Percentiles rank a stretch among this genome's conserved stretches.
These are phyloP conservation scores for Fomitopsis palustris DNA, from an alignment of 1,284 basidiomycete genomes.

Conservation along the genomic window DNA sequence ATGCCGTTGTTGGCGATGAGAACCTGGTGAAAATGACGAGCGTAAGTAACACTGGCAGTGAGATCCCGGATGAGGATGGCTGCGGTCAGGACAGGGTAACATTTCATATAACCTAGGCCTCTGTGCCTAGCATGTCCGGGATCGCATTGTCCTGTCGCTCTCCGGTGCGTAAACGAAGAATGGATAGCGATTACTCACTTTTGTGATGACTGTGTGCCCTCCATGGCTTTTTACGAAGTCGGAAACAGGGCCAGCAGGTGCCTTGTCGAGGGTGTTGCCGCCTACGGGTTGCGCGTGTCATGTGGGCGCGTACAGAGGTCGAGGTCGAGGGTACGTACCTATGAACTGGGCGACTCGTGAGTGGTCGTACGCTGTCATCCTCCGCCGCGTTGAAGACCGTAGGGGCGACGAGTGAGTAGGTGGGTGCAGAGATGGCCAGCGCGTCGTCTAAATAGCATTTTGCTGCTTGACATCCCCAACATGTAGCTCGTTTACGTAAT, in stretches of 20 bases:
- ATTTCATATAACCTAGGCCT: no score
- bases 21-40: constrained; percentile 48
- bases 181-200: constrained; percentile 48
- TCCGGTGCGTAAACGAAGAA: no score
- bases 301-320: constrained; percentile 3
- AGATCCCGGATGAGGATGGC: background rate
- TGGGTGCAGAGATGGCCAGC: background rate
- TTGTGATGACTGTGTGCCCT: constrained; percentile 98
- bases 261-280: constrained; percentile 87
- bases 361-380: constrained; percentile 72
- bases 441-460: constrained; percentile 1
- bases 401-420: constrained; percentile 8
- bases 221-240: constrained; percentile 93
- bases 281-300: constrained; percentile 49
- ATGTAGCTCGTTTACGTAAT: constrained; percentile 4
- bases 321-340: constrained; percentile 41
- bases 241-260: constrained; percentile 74
- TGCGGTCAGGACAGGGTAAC: background rate
- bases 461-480: constrained; percentile 8
- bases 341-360: constrained; percentile 85
- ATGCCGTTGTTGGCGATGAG: constrained; percentile 99
- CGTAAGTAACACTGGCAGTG: background rate
- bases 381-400: background rate
- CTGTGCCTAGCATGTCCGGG: no score
- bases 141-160: no score